Evolutionary conservation across 1,139 yeast species (phyloP), one percentile per base, ranked within the genome.

Genomic region (Hansenula lynferdii): DNA sequence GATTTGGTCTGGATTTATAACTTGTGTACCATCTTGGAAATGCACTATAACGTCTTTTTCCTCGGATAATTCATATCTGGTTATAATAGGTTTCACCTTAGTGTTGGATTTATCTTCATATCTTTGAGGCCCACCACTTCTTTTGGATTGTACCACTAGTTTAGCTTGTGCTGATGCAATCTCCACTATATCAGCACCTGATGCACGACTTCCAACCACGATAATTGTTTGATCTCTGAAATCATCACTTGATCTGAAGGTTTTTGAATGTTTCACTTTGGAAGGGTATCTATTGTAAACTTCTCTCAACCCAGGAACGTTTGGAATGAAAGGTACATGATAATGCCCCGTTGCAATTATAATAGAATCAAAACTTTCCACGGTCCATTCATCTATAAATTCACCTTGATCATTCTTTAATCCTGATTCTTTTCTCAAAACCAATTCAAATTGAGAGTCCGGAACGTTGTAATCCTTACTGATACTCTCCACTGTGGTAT

Each of bases 281-380:
- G 47, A 43, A 2, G 67, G 67, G 35, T 45, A 60, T 34, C 45
- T 39, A 8, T 45, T 42, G 38, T 62, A 66, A 2, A 67, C 56
- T 34, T 59, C 60, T 2, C 46, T 48, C 32, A 71, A 53, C 0
- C 77, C 78, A 4, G 64, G 58, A 5, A 70, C 62, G 11, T 54
- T 47, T 2, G 82, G 82, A 28, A 73, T 60, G 38, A 51, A 62
- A 2, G 81, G 81, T 5, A 68, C 66, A 19, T 70, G 68, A 50
- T 73, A 77, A 50, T 76, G 81, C 15, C 83, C 83, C 33, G 70
- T 68, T 1, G 80, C 72, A 10, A 75, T 58, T 5, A 75, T 67
- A 5, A 75, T 65, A n/a, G 70, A 69, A 53, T 75, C 80, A 48
- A 66, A 76, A 17, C 56, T 56, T 33, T 67, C 62, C 24, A 53